Conservation (phyloP, 352 stramenopile genomes). For the Phytopythium ostracodes region DNA sequence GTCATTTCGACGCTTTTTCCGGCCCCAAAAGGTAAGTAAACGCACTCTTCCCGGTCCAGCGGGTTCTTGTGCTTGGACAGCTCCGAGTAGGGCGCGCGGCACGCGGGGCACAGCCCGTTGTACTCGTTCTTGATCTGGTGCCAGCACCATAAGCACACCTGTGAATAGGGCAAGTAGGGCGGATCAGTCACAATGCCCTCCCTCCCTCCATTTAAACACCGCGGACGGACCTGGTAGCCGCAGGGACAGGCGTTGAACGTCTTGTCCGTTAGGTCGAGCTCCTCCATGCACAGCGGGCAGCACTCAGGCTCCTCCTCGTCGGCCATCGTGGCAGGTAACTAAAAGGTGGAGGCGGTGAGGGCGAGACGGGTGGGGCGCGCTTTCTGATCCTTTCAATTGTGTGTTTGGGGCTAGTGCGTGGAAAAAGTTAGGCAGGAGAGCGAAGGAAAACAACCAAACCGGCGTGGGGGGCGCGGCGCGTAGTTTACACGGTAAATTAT, state of each 20-base stretch:
- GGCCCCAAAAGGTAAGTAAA: background rate
- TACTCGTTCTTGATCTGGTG: conserved; percentile 99
- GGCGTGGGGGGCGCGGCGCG: background rate
- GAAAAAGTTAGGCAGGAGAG: background rate
- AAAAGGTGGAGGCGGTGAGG: background rate
- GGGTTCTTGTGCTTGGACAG: conserved; percentile 87
- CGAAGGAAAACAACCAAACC: background rate
- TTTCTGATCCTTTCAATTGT: conserved; percentile 52
- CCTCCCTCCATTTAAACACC: background rate
- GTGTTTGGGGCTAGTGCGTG: background rate
- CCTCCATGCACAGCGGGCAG: conserved; percentile 98
- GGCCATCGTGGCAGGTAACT: conserved; percentile 26
- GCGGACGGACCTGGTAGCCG: conserved; percentile 90
- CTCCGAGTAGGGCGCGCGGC: conserved; percentile 96
- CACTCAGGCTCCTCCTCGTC: conserved; percentile 87
- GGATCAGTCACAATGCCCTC: background rate
- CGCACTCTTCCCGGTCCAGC: conserved; percentile 94
- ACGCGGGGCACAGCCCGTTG: conserved; percentile 97
- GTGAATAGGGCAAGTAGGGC: background rate
- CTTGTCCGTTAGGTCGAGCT: conserved; percentile 97
- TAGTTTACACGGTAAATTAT: background rate
- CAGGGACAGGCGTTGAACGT: conserved; percentile 99
- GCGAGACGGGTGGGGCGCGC: background rate
- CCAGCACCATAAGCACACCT: conserved; percentile 99
- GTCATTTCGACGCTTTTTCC: background rate